Conservation (phyloP, 78 protist genomes). For the Tieghemostelium lacteum region DNA sequence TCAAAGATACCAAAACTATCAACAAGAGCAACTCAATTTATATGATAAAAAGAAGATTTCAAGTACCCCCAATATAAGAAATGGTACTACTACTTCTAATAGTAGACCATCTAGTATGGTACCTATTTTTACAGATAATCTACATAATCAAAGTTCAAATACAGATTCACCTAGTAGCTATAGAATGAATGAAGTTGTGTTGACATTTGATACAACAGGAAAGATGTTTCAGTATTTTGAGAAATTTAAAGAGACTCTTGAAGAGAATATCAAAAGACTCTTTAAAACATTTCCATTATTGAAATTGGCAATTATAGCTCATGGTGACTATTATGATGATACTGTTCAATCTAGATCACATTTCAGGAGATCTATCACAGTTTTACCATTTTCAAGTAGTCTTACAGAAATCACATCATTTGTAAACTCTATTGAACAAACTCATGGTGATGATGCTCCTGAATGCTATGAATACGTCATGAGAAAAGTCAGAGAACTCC, state of each 20-base stretch:
- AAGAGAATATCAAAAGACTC: neutral
- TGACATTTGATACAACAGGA: conserved; percentile 77
- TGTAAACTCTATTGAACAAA: conserved; percentile 6
- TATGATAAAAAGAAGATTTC: neutral
- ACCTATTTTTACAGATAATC: neutral
- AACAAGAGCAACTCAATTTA: neutral
- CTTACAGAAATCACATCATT: conserved; percentile 5
- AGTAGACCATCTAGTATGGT: neutral
- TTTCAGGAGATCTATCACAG: conserved; percentile 11
- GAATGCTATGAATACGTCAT: conserved; percentile 72
- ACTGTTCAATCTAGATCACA: neutral
- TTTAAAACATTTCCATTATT: conserved; percentile 49
- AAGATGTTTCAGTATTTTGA: conserved; percentile 47
- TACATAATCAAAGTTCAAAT: neutral
- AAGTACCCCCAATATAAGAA: too few relatives aligned
- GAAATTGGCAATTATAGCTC: conserved; percentile 60
- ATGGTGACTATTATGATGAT: conserved; percentile 81
- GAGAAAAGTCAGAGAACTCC: conserved; percentile 65
- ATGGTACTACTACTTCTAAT: neutral
- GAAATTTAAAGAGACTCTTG: neutral
- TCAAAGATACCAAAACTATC: neutral
- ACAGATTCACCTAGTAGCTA: neutral
- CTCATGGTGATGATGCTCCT: conserved; percentile 81
- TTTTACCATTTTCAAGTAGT: conserved; percentile 46
- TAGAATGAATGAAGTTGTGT: conserved; percentile 35